A percentile compares a stretch with the other conserved stretches of the same genome.
Conservation (phyloP, 805 yeast genomes). For the Candida schatavii region DNA sequence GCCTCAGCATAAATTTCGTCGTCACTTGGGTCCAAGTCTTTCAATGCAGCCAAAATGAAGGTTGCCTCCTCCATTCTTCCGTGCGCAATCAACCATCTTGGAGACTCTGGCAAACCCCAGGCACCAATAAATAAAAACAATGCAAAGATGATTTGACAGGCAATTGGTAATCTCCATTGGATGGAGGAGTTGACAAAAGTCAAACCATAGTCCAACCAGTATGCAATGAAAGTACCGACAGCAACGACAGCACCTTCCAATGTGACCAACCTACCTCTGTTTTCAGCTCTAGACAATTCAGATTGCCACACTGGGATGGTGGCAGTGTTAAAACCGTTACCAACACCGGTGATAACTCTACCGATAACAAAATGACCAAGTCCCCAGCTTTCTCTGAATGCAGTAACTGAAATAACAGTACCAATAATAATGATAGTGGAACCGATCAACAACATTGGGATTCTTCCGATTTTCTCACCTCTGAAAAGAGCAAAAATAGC, state of each 20-base stretch:
- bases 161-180: conserved; percentile 48
- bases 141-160: conserved; percentile 63
- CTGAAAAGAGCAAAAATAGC: conserved; percentile 38
- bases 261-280: conserved; percentile 38
- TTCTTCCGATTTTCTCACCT: conserved; percentile 43
- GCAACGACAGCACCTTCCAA: conserved; percentile 56
- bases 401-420: conserved; percentile 36
- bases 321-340: conserved; percentile 43
- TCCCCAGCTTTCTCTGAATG: conserved; percentile 43
- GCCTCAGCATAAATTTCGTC: conserved; percentile 43
- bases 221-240: conserved; percentile 68
- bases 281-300: conserved; percentile 43
- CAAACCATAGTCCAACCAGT: conserved; percentile 61
- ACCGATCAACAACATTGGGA: conserved; percentile 37
- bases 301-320: conserved; percentile 48
- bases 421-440: conserved; percentile 40
- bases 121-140: conserved; percentile 36
- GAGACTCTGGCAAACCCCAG: conserved; percentile 61
- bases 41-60: conserved; percentile 40
- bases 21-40: conserved; percentile 33
- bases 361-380: conserved; percentile 70
- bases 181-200: conserved; percentile 53
- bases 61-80: conserved; percentile 51
- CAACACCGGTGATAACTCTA: conserved; percentile 47
- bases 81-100: conserved; percentile 64